A percentile compares a stretch with the other conserved stretches of the same genome.
These are phyloP conservation scores for Boletus insuetus DNA, from an alignment of 768 basidiomycete species.

Conservation along the genomic window DNA sequence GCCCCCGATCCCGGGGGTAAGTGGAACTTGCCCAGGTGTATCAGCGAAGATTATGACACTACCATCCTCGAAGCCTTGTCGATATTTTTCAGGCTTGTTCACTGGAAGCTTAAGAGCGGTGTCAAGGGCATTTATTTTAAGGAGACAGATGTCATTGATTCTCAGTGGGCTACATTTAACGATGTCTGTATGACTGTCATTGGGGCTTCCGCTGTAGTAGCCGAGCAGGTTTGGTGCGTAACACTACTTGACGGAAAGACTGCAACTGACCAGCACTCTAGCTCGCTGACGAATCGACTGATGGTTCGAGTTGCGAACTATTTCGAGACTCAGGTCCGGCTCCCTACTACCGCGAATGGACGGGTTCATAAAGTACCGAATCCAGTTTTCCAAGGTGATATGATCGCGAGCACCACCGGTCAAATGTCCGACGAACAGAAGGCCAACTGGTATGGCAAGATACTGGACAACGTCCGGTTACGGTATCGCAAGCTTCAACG, in stretches of 20 bases:
- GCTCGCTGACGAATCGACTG: conserved; percentile 88
- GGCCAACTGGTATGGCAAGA: conserved; percentile 86
- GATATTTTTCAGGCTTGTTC: conserved; percentile 90
- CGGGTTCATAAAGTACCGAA: conserved; percentile 26
- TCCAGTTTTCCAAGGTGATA: conserved; percentile 36
- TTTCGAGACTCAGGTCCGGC: conserved; percentile 90
- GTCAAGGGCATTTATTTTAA: conserved; percentile 93
- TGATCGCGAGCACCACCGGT: conserved; percentile 36
- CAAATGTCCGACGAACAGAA: conserved; percentile 80
- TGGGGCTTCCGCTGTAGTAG: conserved; percentile 87
- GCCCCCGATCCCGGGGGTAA: conserved; percentile 81
- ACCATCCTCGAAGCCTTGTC: conserved; percentile 85
- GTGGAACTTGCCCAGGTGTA: conserved; percentile 88
- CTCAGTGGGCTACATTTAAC: conserved; percentile 93
- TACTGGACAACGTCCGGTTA: conserved; percentile 87
- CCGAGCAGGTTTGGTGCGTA: conserved; percentile 90
- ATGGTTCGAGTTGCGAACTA: conserved; percentile 91
- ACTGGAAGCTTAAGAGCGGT: conserved; percentile 94
- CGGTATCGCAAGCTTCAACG: conserved; percentile 93
- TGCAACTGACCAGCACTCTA: conserved; percentile 29
- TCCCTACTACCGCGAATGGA: conserved; percentile 50
- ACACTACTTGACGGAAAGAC: background rate
- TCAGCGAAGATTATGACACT: conserved; percentile 85
- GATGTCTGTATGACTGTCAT: conserved; percentile 86
- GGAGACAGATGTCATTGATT: conserved; percentile 96